Base-by-base conservation (phyloP, 805 yeast species). In the Saturnispora kantuleensis region DNA sequence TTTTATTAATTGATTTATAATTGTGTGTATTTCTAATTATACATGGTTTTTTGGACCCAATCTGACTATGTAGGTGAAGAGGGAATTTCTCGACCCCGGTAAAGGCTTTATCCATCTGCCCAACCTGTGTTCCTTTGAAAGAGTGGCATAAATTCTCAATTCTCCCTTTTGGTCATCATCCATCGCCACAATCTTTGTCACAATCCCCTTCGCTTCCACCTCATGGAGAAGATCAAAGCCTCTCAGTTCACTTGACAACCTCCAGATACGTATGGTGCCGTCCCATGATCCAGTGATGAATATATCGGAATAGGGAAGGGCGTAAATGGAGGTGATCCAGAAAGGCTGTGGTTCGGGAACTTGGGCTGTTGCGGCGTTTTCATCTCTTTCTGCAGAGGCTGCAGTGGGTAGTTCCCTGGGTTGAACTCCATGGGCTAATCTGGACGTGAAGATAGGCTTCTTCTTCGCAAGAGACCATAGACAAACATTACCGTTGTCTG, bases 381-480 rank as follows among this genome's bases (percentile, higher is more conserved):
- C 52, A 42, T 68, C 57, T 2, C 63, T 50, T 49, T 73, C 81
- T 21, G 76, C 81, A 2, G 84, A 76, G 0, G 81, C 70, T 45
- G 76, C 74, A 12, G 69, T 71, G 38, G 75, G 57, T 9, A 75
- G 64, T 32, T 58, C 49, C 0, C 56, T 37, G 1, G 73, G 69
- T 10, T 66, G 62, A 13, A 79, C 58, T 2, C 97, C 98, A 62
- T 93, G 98, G 2, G 90, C 84, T 40, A 70, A 64, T 55, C 93
- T 74, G 49, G 73, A 64, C 2, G 79, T 77, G 60, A 63, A 81
- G 28, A 84, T 65, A 12, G 97, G 94, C 64, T 87, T 89, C 74
- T 93, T 93, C 66, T 87, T 87, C 21, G 85, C 80, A 46, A 83
- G 66, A 2, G 96, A 79, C 98, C 98, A 93, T 49, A 93, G 68